These are phyloP conservation scores for Plicaturopsis crispa DNA, from an alignment of 768 basidiomycete genomes.

Conservation along the genomic window DNA sequence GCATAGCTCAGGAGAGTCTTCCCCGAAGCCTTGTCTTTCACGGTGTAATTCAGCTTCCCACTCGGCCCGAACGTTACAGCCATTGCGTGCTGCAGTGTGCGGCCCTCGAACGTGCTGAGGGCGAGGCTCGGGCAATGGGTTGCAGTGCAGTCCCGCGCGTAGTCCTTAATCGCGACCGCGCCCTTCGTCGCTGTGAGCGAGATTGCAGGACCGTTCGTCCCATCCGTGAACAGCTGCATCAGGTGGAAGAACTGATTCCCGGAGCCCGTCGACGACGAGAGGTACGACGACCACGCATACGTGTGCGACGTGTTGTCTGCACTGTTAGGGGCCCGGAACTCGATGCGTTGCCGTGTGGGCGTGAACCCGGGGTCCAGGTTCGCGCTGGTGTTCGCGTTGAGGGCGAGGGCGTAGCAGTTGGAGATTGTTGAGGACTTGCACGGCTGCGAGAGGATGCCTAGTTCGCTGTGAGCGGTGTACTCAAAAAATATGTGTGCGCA, in stretches of 20 bases:
- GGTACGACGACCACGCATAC: conserved; percentile 15
- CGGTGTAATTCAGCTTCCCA: conserved; percentile 7
- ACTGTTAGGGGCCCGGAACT: conserved; percentile 12
- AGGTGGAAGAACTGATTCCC: conserved; percentile 15
- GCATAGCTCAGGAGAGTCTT: conserved; percentile 8
- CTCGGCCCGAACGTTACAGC: conserved; percentile 11
- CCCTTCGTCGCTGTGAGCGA: conserved; percentile 14
- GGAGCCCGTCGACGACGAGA: conserved; percentile 14
- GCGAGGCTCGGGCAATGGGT: conserved; percentile 6
- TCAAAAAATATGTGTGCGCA: too few species aligned
- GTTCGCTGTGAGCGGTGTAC: too few species aligned
- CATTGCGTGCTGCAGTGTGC: too few species aligned
- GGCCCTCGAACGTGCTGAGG: conserved; percentile 8
- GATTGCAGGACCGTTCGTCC: conserved; percentile 16
- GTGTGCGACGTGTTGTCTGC: conserved; percentile 8
- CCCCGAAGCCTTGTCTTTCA: conserved; percentile 10
- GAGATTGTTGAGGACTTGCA: conserved; percentile 12
- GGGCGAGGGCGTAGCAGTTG: conserved; percentile 13
- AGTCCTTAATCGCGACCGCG: conserved; percentile 18
- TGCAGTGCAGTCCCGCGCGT: conserved; percentile 10
- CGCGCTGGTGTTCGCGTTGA: conserved; percentile 7
- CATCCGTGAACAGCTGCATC: conserved; percentile 10
- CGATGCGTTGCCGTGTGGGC: conserved; percentile 18
- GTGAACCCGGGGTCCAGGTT: conserved; percentile 16
- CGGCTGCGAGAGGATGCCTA: conserved; percentile 9